These are phyloP conservation scores for Cryptococcus sp. DNA, from an alignment of 1,284 basidiomycete species.

Conservation along the genomic window DNA sequence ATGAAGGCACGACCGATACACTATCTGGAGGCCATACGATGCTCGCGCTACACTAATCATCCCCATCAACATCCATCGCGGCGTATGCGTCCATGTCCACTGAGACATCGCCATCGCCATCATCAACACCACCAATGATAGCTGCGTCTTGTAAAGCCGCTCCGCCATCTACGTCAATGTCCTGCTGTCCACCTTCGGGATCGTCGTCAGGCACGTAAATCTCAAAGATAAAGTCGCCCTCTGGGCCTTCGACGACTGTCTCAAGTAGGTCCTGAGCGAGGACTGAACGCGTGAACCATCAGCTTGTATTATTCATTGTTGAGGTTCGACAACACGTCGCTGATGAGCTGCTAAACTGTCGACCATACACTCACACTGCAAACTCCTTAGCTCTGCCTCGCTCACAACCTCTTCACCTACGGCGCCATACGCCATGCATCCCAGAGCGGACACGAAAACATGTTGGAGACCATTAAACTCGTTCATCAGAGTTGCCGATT, in stretches of 20 bases:
- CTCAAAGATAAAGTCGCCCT: constrained; percentile 66
- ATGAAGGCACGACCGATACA: too few relatives aligned
- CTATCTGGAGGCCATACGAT: too few relatives aligned
- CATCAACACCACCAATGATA: background rate
- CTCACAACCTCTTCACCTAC: constrained; percentile 47
- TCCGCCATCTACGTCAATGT: background rate
- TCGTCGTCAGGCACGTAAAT: constrained; percentile 57
- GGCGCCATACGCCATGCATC: constrained; percentile 71
- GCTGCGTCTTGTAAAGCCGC: background rate
- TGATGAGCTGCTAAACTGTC: background rate
- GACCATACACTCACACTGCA: constrained; percentile 39
- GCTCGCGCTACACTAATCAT: background rate
- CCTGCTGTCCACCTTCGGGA: constrained; percentile 8
- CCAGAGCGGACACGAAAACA: constrained; percentile 72
- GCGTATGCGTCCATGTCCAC: constrained; percentile 2
- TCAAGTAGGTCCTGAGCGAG: constrained; percentile 69
- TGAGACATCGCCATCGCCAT: constrained; percentile 1
- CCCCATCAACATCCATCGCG: background rate
- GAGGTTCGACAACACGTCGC: background rate
- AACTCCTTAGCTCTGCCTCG: constrained; percentile 24
- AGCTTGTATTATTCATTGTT: background rate
- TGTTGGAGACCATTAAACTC: constrained; percentile 70
- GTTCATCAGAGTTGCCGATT: constrained; percentile 18
- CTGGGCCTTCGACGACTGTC: constrained; percentile 70
- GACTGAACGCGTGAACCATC: constrained; percentile 53